phyloP scores from a whole-genome alignment of 306 rosid genomes.

The Argentina anserina region DNA sequence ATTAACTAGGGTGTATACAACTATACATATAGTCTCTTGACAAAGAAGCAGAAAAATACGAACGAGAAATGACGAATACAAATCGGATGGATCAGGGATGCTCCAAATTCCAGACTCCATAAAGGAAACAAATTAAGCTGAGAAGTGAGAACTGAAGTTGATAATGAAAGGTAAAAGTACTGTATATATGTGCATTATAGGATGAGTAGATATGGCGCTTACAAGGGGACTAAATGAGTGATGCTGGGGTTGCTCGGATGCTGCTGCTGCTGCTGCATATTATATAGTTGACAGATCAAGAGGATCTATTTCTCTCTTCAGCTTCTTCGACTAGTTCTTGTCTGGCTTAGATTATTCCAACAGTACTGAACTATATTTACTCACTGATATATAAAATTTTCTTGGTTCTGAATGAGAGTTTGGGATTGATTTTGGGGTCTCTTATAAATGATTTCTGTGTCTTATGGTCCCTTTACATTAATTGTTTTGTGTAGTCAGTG shows the following conservation, averaged over 20 bases:
- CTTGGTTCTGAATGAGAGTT: conserved; percentile 5
- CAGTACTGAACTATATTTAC: conserved; percentile 15
- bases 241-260: conserved; percentile 10
- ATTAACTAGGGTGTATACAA: no score
- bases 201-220: conserved; percentile 2
- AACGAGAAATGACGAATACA: background rate
- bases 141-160: background rate
- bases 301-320: conserved; percentile 35
- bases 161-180: background rate
- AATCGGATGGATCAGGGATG: background rate
- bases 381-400: conserved; percentile 34
- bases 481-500: conserved; percentile 12
- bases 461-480: conserved; percentile 31
- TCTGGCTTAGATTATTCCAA: conserved; percentile 30
- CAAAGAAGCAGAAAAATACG: background rate
- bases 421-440: conserved; percentile 5
- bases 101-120: background rate
- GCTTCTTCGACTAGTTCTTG: conserved; percentile 35
- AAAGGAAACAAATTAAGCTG: background rate
- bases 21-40: background rate
- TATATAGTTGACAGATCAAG: conserved; percentile 31
- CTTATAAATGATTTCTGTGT: conserved; percentile 12
- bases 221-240: conserved; percentile 33
- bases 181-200: background rate
- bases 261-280: conserved; percentile 11